Base-by-base conservation (phyloP, 169 alveolate genomes). In the Theileria orientalis region DNA sequence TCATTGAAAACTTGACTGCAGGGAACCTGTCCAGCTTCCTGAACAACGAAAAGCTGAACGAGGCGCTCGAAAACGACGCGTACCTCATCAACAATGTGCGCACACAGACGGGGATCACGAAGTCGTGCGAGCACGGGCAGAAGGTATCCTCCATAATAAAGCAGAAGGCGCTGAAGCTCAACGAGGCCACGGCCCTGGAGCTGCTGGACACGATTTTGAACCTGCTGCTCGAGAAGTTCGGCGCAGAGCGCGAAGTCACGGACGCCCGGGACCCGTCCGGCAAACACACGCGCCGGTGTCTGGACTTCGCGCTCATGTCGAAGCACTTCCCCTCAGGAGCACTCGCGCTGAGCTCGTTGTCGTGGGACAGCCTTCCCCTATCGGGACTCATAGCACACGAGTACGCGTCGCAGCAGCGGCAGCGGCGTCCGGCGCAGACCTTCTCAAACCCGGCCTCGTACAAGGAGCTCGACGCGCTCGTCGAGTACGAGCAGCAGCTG, bases 361-460 rank as follows among this genome's bases (percentile, higher is more conserved):
- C 79, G 8, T 82, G 89, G 89, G 80, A 68, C 37, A 82, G 56
- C 21, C 76, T 82, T 42, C 89, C 84, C 37, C 68, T 23, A 14
- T 47, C 66, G 9, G 83, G 59, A 13, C 29, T 16, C 35, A 57
- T 21, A 19, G 29, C 21, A 16, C 35, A 40, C 61, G 51, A 42
- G 14, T 2, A 30, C 27, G 14, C 47, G 46, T 62, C 68, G 57
- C 57, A 23, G 32, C 35, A 29, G 41, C 75, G 71, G 61, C 74
- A 74, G 69, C 13, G n/a, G 14, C 63, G 89, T 9, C 44, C 44
- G 9, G 5, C 44, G 16, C 46, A 33, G 0, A n/a, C n/a, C n/a
- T 23, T 25, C 29, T 14, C 23, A 11, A 49, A 62, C 62, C 11
- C 71, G 13, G 52, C 72, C 8, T 44, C 71, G 47, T 21, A 33